Percentiles rank a stretch among this genome's conserved stretches.
Conservation (phyloP, 371 early-diverging fungal species). For the Quaeritorhiza haematococci region DNA sequence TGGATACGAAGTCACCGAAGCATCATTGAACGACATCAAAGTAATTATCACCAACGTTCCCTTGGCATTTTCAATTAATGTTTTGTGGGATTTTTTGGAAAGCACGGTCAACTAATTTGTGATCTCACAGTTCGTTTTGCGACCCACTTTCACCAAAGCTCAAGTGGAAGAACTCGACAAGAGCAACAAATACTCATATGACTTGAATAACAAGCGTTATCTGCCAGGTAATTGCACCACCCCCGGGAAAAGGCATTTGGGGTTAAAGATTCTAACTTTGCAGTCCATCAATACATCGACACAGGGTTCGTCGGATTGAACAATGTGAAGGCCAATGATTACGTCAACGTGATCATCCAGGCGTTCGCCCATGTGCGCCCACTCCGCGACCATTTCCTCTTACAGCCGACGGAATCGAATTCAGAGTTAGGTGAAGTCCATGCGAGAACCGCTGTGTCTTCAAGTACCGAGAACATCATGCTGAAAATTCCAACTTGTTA, state of each 20-base stretch:
- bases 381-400: conserved; percentile 79
- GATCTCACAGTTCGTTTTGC: too few species aligned
- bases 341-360: conserved; percentile 90
- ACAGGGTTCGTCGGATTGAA: conserved; percentile 90
- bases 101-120: too few species aligned
- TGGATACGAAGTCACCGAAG: conserved; percentile 82
- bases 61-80: not conserved
- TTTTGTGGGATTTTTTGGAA: conserved; percentile 4
- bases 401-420: conserved; percentile 15
- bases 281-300: not conserved
- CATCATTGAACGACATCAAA: conserved; percentile 83
- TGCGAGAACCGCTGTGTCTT: not conserved
- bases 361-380: conserved; percentile 84
- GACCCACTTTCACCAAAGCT: conserved; percentile 70
- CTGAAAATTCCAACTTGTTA: not conserved
- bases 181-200: conserved; percentile 58
- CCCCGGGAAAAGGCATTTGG: too few species aligned
- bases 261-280: not conserved
- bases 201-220: conserved; percentile 82
- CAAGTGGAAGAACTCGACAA: conserved; percentile 70
- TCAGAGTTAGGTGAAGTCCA: conserved; percentile 5
- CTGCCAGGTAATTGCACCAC: conserved; percentile 59
- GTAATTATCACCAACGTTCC: conserved; percentile 11
- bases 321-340: conserved; percentile 94
- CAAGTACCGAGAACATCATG: conserved; percentile 2